These are phyloP conservation scores for Dioscorea alata DNA, from an alignment of 106 monocot species.

Conservation along the genomic window DNA sequence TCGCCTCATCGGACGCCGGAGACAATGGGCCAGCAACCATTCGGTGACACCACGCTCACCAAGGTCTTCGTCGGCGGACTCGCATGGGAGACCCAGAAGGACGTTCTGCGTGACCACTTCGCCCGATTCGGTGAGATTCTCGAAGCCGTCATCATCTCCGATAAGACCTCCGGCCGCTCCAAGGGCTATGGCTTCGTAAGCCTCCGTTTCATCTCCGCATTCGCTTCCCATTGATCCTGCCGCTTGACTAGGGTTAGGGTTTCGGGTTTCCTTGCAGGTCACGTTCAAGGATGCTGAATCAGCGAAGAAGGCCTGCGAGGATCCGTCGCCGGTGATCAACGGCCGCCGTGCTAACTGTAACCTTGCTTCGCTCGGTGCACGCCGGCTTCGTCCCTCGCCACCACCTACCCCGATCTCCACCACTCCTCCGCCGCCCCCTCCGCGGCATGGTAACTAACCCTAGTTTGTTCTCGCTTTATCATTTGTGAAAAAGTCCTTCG, in stretches of 20 bases:
- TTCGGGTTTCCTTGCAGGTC: slow-evolving; percentile 24
- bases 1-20: no score
- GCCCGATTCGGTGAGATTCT: slow-evolving; percentile 63
- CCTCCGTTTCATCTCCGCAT: background rate
- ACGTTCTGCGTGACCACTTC: slow-evolving; percentile 54
- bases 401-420: slow-evolving; percentile 29
- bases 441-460: no score
- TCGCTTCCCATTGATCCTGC: background rate
- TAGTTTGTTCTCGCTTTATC: no score
- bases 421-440: background rate
- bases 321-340: slow-evolving; percentile 59
- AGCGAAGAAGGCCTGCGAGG: slow-evolving; percentile 72
- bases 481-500: no score
- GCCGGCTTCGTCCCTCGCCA: slow-evolving; percentile 5
- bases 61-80: slow-evolving; percentile 76
- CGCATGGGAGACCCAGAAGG: slow-evolving; percentile 79
- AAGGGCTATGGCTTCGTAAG: slow-evolving; percentile 78
- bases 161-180: slow-evolving; percentile 72
- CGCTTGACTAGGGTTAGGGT: background rate
- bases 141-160: slow-evolving; percentile 80
- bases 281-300: slow-evolving; percentile 67
- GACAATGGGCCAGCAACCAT: slow-evolving; percentile 25
- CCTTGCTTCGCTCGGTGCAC: slow-evolving; percentile 58
- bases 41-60: slow-evolving; percentile 57
- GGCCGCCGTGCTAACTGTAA: slow-evolving; percentile 73